Evolutionary conservation across 306 rosid genomes (phyloP).

Genomic region (Gillenia trifoliata): DNA sequence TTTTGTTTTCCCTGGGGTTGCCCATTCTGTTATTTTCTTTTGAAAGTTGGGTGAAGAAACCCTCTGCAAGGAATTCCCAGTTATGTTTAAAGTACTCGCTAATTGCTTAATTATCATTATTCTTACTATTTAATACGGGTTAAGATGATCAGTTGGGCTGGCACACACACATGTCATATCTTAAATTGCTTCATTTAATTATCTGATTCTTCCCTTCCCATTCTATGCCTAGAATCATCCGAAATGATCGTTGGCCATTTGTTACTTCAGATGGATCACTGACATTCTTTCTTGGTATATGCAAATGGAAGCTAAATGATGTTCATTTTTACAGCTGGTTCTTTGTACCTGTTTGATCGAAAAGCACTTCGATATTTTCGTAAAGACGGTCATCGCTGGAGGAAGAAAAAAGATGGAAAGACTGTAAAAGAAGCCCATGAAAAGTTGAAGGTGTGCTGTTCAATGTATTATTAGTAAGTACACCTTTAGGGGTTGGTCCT

Average conservation of each 20-base stretch:
- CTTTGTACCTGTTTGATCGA: slow-evolving; percentile 67
- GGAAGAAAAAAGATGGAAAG: slow-evolving; percentile 80
- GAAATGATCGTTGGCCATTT: background rate
- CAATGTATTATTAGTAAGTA: slow-evolving; percentile 62
- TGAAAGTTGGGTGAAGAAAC: background rate
- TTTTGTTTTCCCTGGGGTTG: background rate
- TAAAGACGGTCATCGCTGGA: slow-evolving; percentile 80
- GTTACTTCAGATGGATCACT: background rate
- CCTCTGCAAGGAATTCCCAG: background rate
- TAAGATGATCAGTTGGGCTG: background rate
- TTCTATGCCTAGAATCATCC: background rate
- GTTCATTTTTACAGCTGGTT: slow-evolving; percentile 48
- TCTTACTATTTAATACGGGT: background rate
- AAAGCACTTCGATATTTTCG: slow-evolving; percentile 70
- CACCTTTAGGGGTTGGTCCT: slow-evolving; percentile 28
- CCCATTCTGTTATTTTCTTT: background rate
- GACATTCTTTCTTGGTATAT: background rate
- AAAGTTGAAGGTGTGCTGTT: slow-evolving; percentile 89
- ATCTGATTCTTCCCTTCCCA: background rate
- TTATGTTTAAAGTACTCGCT: background rate
- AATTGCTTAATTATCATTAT: background rate
- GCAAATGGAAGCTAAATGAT: slow-evolving; percentile 6
- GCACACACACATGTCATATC: background rate
- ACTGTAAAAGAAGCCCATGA: slow-evolving; percentile 82
- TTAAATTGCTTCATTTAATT: background rate